These are phyloP conservation scores for Petunia axillaris DNA, from an alignment of 257 asterid species.

Conservation along the genomic window DNA sequence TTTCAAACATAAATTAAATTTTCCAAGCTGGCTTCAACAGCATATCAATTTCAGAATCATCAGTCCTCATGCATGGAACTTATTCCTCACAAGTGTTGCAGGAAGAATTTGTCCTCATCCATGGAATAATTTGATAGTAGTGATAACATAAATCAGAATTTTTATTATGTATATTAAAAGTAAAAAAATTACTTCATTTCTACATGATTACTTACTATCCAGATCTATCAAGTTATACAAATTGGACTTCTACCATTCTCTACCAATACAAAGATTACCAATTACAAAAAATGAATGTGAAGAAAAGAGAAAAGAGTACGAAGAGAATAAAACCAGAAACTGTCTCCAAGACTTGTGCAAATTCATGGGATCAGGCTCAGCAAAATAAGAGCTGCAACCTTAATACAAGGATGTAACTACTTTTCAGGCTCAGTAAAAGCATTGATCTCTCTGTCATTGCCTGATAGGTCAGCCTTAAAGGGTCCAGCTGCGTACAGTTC, in stretches of 20 bases:
- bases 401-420: neutral
- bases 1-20: neutral
- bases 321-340: neutral
- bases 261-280: neutral
- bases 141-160: neutral
- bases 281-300: neutral
- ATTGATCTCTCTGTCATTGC: neutral
- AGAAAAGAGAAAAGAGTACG: neutral
- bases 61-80: neutral
- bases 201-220: neutral
- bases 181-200: neutral
- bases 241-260: neutral
- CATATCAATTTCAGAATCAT: neutral
- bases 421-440: neutral
- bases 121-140: neutral
- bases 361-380: constrained; percentile 2
- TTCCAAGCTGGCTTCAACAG: neutral
- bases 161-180: neutral
- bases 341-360: neutral
- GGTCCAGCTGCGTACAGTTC: neutral
- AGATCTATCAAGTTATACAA: neutral
- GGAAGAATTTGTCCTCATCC: constrained; percentile 3
- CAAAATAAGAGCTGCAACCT: constrained; percentile 35
- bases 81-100: neutral
- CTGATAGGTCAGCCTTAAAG: constrained; percentile 15